Base-by-base conservation (phyloP, 352 stramenopile species). In the Pythium brassicae region DNA sequence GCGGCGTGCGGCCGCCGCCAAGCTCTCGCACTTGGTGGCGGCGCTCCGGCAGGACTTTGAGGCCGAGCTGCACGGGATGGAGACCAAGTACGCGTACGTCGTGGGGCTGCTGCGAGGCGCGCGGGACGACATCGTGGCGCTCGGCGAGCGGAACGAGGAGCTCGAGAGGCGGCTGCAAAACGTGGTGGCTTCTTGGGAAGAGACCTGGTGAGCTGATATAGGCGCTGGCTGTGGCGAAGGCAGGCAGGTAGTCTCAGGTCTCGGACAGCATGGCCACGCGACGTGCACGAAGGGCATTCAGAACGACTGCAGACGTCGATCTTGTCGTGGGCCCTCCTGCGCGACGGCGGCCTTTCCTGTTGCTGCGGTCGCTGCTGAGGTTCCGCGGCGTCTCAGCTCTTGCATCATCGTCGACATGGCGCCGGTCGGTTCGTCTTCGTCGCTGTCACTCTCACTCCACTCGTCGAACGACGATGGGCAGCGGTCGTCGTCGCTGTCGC, bases 81-180 rank as follows among this genome's bases (percentile, higher is more conserved):
- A 86, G 19, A 65, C 69, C 15, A 80, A 83, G 40, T 86, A 76
- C 45, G 69, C 70, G 8, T 71, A 83, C 44, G 75, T 65, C 0
- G 65, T 84, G 3, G 45, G 62, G 47, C 61, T 92, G 22, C 51
- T 92, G 53, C 74, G 74, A 2, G 65, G 77, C n/a, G 76, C 81
- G 17, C 65, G 72, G 12, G 76, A 86, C 51, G 84, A 94, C 51
- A 84, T 94, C 46, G 60, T 79, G 11, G 53, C 68, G 45, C 70
- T 94, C 1, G 65, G 62, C 2, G 56, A 61, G 22, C 61, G 67
- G n/a, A 94, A 94, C 55, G 53, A 69, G 14, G 69, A 80, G 43
- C 66, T 92, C 14, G 71, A 91, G 34, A 65, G 66, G 23, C 58
- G 84, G 52, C 53, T 86, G 5, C 53, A 71, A 26, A 60, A 72